phyloP scores from a whole-genome alignment of 2,329 filamentous ascomycete species.

The Fusarium multiceps region DNA sequence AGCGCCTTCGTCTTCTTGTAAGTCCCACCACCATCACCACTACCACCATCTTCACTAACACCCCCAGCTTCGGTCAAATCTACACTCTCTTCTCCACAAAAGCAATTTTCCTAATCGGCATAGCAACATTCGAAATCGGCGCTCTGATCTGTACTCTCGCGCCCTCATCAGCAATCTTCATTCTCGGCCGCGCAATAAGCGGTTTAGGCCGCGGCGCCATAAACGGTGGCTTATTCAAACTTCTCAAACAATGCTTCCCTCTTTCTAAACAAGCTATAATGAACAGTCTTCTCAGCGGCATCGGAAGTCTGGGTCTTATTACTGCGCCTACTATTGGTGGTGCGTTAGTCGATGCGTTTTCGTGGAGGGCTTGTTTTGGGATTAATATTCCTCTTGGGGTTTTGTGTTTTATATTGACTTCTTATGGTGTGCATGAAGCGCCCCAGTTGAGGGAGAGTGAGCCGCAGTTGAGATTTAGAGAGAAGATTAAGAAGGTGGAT shows the following conservation, averaged over 20 bases:
- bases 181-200: slow-evolving; percentile 52
- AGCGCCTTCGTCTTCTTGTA: slow-evolving; percentile 44
- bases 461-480: slow-evolving; percentile 5
- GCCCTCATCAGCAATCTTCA: slow-evolving; percentile 50
- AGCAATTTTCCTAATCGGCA: slow-evolving; percentile 43
- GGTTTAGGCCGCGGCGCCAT: slow-evolving; percentile 49
- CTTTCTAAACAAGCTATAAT: slow-evolving; percentile 35
- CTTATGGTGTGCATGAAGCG: slow-evolving; percentile 36
- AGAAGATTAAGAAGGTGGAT: slow-evolving; percentile 36
- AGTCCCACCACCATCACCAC: neutral
- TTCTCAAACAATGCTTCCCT: slow-evolving; percentile 40
- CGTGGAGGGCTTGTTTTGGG: slow-evolving; percentile 44
- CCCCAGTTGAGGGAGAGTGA: neutral
- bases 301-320: slow-evolving; percentile 37
- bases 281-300: slow-evolving; percentile 35
- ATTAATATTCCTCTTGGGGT: slow-evolving; percentile 37
- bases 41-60: neutral
- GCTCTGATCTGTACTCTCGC: slow-evolving; percentile 52
- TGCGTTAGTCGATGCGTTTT: slow-evolving; percentile 31
- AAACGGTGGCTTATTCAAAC: slow-evolving; percentile 42
- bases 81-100: slow-evolving; percentile 49
- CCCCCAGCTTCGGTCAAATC: slow-evolving; percentile 44
- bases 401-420: slow-evolving; percentile 28
- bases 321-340: slow-evolving; percentile 40
- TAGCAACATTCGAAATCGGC: slow-evolving; percentile 49